phyloP scores from a whole-genome alignment of 805 yeast species.

The Cyberlindnera subsufficiens region DNA sequence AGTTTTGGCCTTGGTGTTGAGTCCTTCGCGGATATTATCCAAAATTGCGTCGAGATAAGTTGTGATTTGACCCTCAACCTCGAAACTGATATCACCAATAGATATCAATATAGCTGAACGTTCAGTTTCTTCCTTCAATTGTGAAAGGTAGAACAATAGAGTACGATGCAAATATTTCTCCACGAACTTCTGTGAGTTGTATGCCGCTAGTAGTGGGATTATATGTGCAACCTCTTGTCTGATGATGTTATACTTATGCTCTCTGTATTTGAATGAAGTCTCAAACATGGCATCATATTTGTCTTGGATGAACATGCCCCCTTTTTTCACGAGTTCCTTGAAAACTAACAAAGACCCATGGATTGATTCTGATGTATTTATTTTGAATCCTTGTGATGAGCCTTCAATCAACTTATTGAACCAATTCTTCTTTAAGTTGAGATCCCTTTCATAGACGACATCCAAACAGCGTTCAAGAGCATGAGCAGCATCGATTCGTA shows the following conservation, averaged over 20 bases:
- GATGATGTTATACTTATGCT: constrained; percentile 68
- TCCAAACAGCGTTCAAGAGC: constrained; percentile 73
- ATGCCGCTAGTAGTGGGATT: constrained; percentile 77
- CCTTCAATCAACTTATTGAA: constrained; percentile 62
- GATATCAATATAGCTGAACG: constrained; percentile 70
- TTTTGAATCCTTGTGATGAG: constrained; percentile 54
- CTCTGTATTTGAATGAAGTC: constrained; percentile 65
- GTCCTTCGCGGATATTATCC: constrained; percentile 75
- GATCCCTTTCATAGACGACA: constrained; percentile 76
- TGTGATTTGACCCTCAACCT: constrained; percentile 78
- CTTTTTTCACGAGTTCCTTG: constrained; percentile 66
- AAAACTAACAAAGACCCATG: constrained; percentile 85
- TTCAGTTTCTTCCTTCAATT: constrained; percentile 71
- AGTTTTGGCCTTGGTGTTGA: constrained; percentile 42
- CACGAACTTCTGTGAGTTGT: constrained; percentile 69
- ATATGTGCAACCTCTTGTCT: constrained; percentile 82
- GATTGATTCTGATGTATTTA: constrained; percentile 56
- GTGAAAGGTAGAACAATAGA: constrained; percentile 68
- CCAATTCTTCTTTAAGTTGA: constrained; percentile 67
- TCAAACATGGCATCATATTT: constrained; percentile 76
- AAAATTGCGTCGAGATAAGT: constrained; percentile 86
- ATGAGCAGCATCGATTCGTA: constrained; percentile 79
- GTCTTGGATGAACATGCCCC: constrained; percentile 66
- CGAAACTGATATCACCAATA: constrained; percentile 73
- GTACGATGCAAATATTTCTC: constrained; percentile 77